Conservation (phyloP, 163 green algal genomes). For the Picocystis sp. region DNA sequence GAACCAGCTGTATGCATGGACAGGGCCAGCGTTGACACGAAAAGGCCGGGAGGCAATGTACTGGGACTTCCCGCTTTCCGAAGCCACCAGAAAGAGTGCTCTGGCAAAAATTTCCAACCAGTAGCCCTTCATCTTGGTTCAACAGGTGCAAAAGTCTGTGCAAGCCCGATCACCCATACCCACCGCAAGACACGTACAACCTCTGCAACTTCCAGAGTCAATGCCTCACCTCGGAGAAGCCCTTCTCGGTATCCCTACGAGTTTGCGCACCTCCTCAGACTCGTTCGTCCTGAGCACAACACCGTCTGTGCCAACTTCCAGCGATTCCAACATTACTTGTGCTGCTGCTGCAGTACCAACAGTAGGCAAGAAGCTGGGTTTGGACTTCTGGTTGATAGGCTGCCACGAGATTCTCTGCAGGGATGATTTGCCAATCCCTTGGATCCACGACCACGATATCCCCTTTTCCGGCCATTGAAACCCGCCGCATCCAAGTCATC, state of each 20-base stretch:
- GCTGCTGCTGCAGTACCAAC: conserved; percentile 30
- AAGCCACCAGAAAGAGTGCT: conserved; percentile 75
- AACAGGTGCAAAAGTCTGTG: conserved; percentile 58
- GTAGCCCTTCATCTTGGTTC: conserved; percentile 59
- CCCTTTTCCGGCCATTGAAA: too few relatives aligned
- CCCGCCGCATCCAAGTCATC: too few relatives aligned
- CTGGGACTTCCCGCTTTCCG: conserved; percentile 41
- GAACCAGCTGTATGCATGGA: conserved; percentile 16
- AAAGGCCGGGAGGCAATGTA: conserved; percentile 80
- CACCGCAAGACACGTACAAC: conserved; percentile 39
- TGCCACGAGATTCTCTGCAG: conserved; percentile 81
- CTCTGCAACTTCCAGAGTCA: conserved; percentile 19
- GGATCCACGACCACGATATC: too few relatives aligned
- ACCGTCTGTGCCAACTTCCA: conserved; percentile 48
- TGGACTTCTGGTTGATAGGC: conserved; percentile 24
- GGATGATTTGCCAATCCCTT: conserved; percentile 46
- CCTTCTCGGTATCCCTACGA: background rate
- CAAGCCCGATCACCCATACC: conserved; percentile 65
- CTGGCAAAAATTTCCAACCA: conserved; percentile 78
- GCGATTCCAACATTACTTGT: conserved; percentile 48
- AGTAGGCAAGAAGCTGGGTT: conserved; percentile 39
- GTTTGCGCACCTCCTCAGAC: conserved; percentile 25
- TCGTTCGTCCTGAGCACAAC: conserved; percentile 56
- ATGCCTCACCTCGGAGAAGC: background rate
- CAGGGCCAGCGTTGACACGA: conserved; percentile 72